Evolutionary conservation across 306 rosid genomes (phyloP).

Genomic region (Cicer cuneatum): DNA sequence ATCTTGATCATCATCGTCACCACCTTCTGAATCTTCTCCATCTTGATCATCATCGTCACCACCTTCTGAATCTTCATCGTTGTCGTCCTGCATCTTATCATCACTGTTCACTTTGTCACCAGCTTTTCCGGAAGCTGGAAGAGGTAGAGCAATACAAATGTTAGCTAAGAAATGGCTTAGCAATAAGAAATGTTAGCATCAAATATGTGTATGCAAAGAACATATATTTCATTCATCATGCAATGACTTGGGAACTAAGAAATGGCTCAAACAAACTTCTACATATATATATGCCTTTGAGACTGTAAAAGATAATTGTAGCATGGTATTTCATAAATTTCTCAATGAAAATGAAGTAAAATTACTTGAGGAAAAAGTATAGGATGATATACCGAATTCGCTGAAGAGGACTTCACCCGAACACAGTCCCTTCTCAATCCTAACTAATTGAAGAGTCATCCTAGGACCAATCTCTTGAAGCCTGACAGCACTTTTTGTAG

Average conservation of each 20-base stretch:
- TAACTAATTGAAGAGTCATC: slow-evolving; percentile 86
- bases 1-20: slow-evolving; percentile 35
- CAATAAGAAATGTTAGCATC: too few relatives aligned
- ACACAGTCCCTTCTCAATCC: slow-evolving; percentile 87
- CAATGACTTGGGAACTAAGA: too few relatives aligned
- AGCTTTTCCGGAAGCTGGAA: slow-evolving; percentile 46
- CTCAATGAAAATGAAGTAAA: background rate
- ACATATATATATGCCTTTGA: background rate
- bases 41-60: slow-evolving; percentile 48
- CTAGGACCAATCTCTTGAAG: slow-evolving; percentile 98
- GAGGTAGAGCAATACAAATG: slow-evolving; percentile 5
- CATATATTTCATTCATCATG: background rate
- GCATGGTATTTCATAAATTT: background rate
- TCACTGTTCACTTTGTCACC: slow-evolving; percentile 55
- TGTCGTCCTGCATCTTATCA: slow-evolving; percentile 53
- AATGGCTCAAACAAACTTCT: background rate
- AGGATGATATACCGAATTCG: slow-evolving; percentile 65
- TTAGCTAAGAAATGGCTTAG: too few relatives aligned
- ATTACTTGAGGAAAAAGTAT: slow-evolving; percentile 18
- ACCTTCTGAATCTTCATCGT: slow-evolving; percentile 44
- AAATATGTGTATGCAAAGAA: background rate
- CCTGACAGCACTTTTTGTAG: slow-evolving; percentile 91
- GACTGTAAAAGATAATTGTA: slow-evolving; percentile 1
- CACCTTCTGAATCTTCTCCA: slow-evolving; percentile 27
- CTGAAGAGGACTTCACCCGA: slow-evolving; percentile 83